A percentile compares a stretch with the other conserved stretches of the same genome.
phyloP scores from a whole-genome alignment of 305 asterid genomes.

The Solanum hybrid region DNA sequence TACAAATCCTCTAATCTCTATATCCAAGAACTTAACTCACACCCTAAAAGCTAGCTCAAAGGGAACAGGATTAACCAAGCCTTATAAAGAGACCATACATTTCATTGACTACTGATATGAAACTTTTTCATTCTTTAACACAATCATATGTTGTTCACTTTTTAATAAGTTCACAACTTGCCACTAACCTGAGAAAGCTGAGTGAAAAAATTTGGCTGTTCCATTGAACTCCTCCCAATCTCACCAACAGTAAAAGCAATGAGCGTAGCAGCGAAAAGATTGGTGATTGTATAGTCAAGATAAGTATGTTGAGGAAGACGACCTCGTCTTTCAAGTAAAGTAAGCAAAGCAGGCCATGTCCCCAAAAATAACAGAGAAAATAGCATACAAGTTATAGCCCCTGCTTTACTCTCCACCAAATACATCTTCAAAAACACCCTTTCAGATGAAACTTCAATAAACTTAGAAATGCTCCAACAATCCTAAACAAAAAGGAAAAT shows the following conservation, averaged over 20 bases:
- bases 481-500: conserved; percentile 18
- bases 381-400: conserved; percentile 41
- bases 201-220: conserved; percentile 49
- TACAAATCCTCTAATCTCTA: neutral
- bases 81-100: neutral
- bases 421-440: conserved; percentile 46
- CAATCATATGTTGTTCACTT: neutral
- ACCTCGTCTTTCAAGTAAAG: conserved; percentile 39
- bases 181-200: conserved; percentile 60
- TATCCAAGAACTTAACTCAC: neutral
- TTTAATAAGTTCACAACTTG: neutral
- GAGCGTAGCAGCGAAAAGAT: conserved; percentile 63
- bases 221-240: conserved; percentile 29
- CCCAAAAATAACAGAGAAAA: conserved; percentile 32
- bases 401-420: conserved; percentile 45
- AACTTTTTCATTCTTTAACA: neutral
- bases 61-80: neutral
- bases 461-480: conserved; percentile 17
- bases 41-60: neutral
- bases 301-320: conserved; percentile 72
- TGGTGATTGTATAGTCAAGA: conserved; percentile 77
- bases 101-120: neutral
- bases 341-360: conserved; percentile 49
- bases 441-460: conserved; percentile 13
- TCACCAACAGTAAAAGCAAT: conserved; percentile 84